phyloP scores from a whole-genome alignment of 129 eudicot genomes.

The Helichrysum umbraculigerum region DNA sequence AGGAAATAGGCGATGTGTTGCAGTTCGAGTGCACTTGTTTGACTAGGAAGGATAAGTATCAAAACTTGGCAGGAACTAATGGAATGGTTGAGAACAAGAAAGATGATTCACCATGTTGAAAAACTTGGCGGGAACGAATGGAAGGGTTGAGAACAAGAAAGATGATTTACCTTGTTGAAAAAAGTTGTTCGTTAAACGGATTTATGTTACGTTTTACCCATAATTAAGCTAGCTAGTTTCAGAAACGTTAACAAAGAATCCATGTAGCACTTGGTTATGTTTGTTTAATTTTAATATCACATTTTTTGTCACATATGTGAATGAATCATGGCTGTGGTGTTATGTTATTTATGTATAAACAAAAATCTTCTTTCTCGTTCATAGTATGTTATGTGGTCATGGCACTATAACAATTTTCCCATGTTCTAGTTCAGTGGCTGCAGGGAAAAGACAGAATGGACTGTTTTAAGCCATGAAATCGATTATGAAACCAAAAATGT shows the following conservation, averaged over 20 bases:
- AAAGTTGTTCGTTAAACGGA: neutral
- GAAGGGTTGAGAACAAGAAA: slow-evolving; percentile 29
- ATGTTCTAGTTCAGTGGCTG: neutral
- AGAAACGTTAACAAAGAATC: neutral
- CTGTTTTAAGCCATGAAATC: neutral
- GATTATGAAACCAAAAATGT: too few relatives aligned
- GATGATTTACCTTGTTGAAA: neutral
- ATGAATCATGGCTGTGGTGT: neutral
- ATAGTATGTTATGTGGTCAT: too few relatives aligned
- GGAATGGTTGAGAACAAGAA: slow-evolving; percentile 36
- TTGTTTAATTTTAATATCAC: neutral
- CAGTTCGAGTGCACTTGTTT: slow-evolving; percentile 84
- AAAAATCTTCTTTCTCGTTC: neutral
- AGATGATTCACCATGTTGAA: slow-evolving; percentile 3
- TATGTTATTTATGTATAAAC: too few relatives aligned
- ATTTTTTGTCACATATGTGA: neutral
- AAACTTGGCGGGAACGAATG: slow-evolving; percentile 64
- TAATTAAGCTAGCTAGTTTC: neutral
- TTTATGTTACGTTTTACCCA: neutral
- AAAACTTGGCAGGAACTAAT: slow-evolving; percentile 75
- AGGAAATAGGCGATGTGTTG: slow-evolving; percentile 59
- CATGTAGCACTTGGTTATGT: neutral
- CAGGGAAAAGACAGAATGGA: neutral
- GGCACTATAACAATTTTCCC: too few relatives aligned
- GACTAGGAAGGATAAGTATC: slow-evolving; percentile 84